Evolutionary conservation across 2,329 filamentous ascomycete species (phyloP).

Genomic region (Colletotrichum cordylinicola): DNA sequence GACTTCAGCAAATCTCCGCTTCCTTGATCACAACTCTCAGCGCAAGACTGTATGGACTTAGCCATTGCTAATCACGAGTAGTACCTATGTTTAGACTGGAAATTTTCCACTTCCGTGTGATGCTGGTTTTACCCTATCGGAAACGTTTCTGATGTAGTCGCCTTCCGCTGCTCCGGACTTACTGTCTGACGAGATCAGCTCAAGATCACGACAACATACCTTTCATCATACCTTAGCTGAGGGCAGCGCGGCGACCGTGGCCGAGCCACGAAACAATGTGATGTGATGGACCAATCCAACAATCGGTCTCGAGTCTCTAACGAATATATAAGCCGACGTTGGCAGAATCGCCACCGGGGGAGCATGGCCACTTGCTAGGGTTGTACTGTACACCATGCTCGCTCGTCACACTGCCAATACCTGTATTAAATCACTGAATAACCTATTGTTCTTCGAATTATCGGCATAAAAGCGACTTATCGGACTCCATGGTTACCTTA

Average conservation of each 20-base stretch:
- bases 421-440: neutral
- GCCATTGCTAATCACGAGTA: too few species aligned
- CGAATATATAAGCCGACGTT: neutral
- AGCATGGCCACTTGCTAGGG: neutral
- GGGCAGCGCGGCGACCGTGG: neutral
- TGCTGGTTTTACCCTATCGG: neutral
- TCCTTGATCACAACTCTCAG: neutral
- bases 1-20: neutral
- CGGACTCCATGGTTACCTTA: too few species aligned
- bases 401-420: neutral
- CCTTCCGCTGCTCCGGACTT: neutral
- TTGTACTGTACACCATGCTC: neutral
- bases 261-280: neutral
- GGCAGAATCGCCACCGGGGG: neutral
- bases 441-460: too few species aligned
- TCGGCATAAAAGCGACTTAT: too few species aligned
- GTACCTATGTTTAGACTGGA: neutral
- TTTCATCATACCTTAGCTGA: neutral
- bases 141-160: neutral
- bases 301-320: accelerated
- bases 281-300: neutral
- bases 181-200: neutral
- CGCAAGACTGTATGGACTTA: too few species aligned
- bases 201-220: neutral
- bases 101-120: neutral